Conservation (phyloP, 2,329 filamentous ascomycete species). For the Neoscytalidium dimidiatum region DNA sequence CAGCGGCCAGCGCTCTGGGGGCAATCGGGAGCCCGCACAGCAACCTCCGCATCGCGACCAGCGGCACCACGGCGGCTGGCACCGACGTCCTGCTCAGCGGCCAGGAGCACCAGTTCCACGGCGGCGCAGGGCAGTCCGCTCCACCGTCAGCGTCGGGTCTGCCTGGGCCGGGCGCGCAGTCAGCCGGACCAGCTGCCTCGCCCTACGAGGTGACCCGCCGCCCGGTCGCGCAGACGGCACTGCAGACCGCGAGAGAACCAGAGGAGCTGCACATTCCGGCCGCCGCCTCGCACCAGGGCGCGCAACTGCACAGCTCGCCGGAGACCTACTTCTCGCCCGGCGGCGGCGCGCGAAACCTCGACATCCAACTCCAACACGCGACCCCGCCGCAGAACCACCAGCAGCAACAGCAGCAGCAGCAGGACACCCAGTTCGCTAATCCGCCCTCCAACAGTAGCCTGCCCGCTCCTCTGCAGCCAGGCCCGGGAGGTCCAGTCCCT, state of each 20-base stretch:
- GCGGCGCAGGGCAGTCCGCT: constrained; percentile 33
- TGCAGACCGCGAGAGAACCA: constrained; percentile 45
- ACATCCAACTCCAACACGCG: constrained; percentile 60
- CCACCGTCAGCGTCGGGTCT: constrained; percentile 29
- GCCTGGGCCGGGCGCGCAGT: constrained; percentile 27
- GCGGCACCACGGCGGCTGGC: constrained; percentile 44
- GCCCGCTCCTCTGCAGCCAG: constrained; percentile 61
- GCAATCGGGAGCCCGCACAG: constrained; percentile 48
- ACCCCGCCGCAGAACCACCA: constrained; percentile 40
- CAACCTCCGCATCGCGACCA: constrained; percentile 41
- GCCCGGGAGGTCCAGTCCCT: constrained; percentile 43
- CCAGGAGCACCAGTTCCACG: constrained; percentile 33
- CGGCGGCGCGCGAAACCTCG: constrained; percentile 25
- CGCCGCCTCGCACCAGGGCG: constrained; percentile 39
- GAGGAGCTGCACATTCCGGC: constrained; percentile 59
- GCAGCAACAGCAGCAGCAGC: constrained; percentile 28
- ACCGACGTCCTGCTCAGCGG: constrained; percentile 46
- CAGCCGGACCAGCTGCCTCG: constrained; percentile 37
- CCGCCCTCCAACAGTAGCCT: constrained; percentile 44
- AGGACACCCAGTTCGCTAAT: constrained; percentile 47
- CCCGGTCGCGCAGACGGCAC: constrained; percentile 39
- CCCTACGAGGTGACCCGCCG: constrained; percentile 55
- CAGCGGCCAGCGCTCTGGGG: constrained; percentile 49
- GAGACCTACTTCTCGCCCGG: constrained; percentile 49
- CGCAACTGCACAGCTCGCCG: constrained; percentile 52